phyloP scores from a whole-genome alignment of 2,329 filamentous ascomycete genomes.

The Taxawa tesnikishii region DNA sequence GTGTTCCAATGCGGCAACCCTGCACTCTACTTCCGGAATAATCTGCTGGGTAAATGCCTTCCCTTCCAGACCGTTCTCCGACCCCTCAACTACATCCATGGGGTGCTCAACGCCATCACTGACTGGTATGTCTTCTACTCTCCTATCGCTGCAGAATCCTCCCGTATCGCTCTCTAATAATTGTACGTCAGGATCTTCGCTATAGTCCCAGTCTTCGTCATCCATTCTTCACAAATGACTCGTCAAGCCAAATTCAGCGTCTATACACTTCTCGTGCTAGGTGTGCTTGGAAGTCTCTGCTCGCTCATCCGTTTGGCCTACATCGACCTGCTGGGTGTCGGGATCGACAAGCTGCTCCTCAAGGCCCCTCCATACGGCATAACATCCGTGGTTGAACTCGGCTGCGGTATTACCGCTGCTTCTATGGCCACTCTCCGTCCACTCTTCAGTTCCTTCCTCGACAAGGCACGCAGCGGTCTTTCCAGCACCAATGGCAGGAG shows the following conservation, averaged over 20 bases:
- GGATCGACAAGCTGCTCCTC: constrained; percentile 11
- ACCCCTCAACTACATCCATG: constrained; percentile 6
- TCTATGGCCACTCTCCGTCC: constrained; percentile 20
- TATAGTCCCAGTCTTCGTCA: constrained; percentile 26
- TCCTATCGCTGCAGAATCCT: no score
- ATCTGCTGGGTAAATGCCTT: constrained; percentile 10
- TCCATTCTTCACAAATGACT: constrained; percentile 28
- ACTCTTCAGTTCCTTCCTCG: constrained; percentile 14
- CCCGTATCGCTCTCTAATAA: no score
- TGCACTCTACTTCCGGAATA: constrained; percentile 10
- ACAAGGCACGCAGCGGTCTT: constrained; percentile 4
- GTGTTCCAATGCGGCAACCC: constrained; percentile 21
- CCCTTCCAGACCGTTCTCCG: constrained; percentile 7
- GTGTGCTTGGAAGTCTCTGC: constrained; percentile 15
- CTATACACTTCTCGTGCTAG: constrained; percentile 26
- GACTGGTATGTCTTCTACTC: no score
- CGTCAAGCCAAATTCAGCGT: constrained; percentile 27
- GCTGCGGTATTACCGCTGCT: constrained; percentile 20
- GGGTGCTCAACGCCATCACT: constrained; percentile 25
- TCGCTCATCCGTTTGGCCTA: constrained; percentile 15
- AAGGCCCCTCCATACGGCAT: constrained; percentile 15
- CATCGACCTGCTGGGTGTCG: constrained; percentile 11
- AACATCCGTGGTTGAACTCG: constrained; percentile 19
- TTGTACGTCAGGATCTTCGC: no score
- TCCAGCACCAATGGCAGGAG: background rate